phyloP scores from a whole-genome alignment of 2,329 filamentous ascomycete genomes.

The Phoma herbarum region DNA sequence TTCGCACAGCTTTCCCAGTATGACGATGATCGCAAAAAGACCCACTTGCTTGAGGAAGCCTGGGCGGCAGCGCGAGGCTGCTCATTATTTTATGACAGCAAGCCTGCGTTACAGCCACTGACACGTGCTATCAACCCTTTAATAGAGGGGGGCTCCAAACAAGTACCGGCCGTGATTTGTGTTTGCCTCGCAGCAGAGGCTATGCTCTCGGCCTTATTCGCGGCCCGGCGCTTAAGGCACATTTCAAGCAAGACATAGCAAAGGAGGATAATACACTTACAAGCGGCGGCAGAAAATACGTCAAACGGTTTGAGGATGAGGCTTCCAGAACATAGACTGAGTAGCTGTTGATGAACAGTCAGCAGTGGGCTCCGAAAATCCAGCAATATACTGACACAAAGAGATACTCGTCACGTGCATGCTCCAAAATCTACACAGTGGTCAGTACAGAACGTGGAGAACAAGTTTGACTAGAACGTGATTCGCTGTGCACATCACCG shows the following conservation, averaged over 20 bases:
- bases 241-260: constrained; percentile 41
- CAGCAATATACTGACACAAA: constrained; percentile 68
- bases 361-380: constrained; percentile 40
- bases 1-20: not conserved
- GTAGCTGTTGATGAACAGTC: constrained; percentile 62
- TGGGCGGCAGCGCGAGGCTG: constrained; percentile 38
- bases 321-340: constrained; percentile 65
- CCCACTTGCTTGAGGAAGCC: constrained; percentile 28
- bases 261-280: constrained; percentile 46
- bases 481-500: not conserved
- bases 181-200: constrained; percentile 33
- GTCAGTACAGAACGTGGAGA: constrained; percentile 26
- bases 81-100: constrained; percentile 20
- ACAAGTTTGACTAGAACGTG: not conserved
- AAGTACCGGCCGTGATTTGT: constrained; percentile 30
- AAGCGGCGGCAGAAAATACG: constrained; percentile 59
- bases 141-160: constrained; percentile 8
- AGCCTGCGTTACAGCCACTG: constrained; percentile 10
- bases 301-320: constrained; percentile 58
- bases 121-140: constrained; percentile 2
- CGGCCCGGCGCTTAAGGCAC: constrained; percentile 46
- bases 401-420: constrained; percentile 77
- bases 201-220: constrained; percentile 40
- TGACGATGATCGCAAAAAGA: not conserved
- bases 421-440: constrained; percentile 62